Evolutionary conservation across 148 eudicot genomes (phyloP).

Genomic region (Nepenthes gracilis): DNA sequence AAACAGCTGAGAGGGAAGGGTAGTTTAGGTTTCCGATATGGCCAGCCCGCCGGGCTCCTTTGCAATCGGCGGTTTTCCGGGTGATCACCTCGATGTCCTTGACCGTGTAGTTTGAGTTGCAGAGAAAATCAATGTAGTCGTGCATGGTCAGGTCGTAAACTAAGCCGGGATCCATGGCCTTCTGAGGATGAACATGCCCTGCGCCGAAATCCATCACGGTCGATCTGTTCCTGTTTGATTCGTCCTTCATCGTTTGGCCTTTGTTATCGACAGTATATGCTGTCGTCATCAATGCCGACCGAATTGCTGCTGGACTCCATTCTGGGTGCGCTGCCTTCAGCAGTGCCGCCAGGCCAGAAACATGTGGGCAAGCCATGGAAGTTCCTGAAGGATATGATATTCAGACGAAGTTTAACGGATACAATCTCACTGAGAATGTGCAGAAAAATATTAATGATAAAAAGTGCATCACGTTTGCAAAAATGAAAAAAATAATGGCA

Average conservation of each 20-base stretch:
- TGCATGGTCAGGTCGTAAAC: constrained; percentile 55
- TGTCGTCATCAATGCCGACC: constrained; percentile 82
- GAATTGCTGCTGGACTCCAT: constrained; percentile 86
- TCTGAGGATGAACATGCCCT: constrained; percentile 87
- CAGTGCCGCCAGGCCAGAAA: constrained; percentile 74
- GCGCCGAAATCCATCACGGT: constrained; percentile 84
- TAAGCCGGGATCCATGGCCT: constrained; percentile 85
- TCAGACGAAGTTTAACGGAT: too few relatives aligned
- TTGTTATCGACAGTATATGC: constrained; percentile 55
- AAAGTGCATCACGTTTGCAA: too few relatives aligned
- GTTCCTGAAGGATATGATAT: constrained; percentile 46
- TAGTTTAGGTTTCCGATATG: constrained; percentile 81
- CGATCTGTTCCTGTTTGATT: constrained; percentile 56
- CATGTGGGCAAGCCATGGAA: constrained; percentile 96
- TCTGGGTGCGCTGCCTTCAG: constrained; percentile 85
- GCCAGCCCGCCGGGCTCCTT: constrained; percentile 50
- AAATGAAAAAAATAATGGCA: too few relatives aligned
- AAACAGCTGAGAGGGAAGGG: constrained; percentile 63
- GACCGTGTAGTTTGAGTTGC: constrained; percentile 63
- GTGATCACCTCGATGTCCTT: constrained; percentile 57
- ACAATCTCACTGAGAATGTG: too few relatives aligned
- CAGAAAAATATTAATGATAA: too few relatives aligned
- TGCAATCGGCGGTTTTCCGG: constrained; percentile 48
- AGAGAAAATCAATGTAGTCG: constrained; percentile 74
- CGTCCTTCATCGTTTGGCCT: constrained; percentile 50